A percentile compares a stretch with the other conserved stretches of the same genome.
These are phyloP conservation scores for Parasarocladium wereldwijsianum DNA, from an alignment of 2,329 filamentous ascomycete species.

Conservation along the genomic window DNA sequence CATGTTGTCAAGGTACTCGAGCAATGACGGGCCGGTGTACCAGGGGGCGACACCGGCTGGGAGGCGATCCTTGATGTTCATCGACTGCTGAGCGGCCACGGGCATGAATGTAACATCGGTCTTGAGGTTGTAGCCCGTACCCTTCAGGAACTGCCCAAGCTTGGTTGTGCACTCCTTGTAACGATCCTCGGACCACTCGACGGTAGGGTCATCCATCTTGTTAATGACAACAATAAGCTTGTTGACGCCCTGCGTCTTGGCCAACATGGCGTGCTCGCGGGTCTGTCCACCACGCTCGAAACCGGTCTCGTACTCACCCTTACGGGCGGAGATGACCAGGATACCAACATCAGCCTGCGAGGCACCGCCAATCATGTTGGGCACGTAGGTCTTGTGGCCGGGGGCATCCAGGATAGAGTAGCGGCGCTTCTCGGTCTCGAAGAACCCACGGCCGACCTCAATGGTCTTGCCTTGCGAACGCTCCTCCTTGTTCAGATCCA, in stretches of 20 bases:
- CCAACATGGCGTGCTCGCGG: conserved; percentile 91
- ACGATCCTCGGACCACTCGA: conserved; percentile 86
- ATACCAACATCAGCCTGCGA: conserved; percentile 90
- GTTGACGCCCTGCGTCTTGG: conserved; percentile 96
- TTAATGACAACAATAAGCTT: conserved; percentile 91
- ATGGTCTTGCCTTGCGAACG: conserved; percentile 95
- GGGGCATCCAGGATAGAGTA: conserved; percentile 97
- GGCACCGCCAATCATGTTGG: conserved; percentile 94
- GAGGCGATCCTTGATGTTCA: conserved; percentile 81
- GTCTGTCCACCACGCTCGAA: conserved; percentile 96
- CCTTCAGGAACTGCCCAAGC: conserved; percentile 76
- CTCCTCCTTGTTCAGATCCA: conserved; percentile 95
- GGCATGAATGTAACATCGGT: conserved; percentile 92
- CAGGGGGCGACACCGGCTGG: conserved; percentile 63
- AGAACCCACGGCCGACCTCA: conserved; percentile 88
- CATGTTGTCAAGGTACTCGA: conserved; percentile 94
- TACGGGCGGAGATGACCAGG: conserved; percentile 88
- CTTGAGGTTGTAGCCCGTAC: conserved; percentile 87
- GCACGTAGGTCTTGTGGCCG: conserved; percentile 95
- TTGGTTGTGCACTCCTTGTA: conserved; percentile 91
- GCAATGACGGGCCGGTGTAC: conserved; percentile 78
- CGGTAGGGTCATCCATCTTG: conserved; percentile 98
- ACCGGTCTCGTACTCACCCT: conserved; percentile 97
- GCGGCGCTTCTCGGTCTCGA: conserved; percentile 89
- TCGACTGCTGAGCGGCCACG: conserved; percentile 73